Evolutionary conservation across 768 basidiomycete genomes (phyloP).

Genomic region (Mycena olivaceomarginata): DNA sequence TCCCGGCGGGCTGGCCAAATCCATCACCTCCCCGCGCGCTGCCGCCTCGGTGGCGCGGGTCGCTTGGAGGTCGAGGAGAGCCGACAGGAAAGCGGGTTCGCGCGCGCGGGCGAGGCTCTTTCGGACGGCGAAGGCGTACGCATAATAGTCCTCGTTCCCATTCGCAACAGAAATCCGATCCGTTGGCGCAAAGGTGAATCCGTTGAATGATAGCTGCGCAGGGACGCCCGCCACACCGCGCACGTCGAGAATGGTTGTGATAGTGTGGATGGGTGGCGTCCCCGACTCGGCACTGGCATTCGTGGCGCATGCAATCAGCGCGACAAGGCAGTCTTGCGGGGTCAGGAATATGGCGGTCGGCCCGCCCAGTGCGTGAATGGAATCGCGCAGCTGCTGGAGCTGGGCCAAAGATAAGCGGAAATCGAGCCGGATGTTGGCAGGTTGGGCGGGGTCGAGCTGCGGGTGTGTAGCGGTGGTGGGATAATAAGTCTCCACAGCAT

Average conservation of each 20-base stretch:
- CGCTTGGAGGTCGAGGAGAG: constrained; percentile 31
- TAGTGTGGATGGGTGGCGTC: constrained; percentile 18
- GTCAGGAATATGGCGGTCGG: constrained; percentile 12
- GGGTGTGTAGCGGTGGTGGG: background rate
- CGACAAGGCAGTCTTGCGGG: constrained; percentile 31
- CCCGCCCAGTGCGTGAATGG: constrained; percentile 26
- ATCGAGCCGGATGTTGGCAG: constrained; percentile 19
- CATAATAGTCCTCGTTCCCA: constrained; percentile 8
- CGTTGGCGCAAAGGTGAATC: constrained; percentile 30
- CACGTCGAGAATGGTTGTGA: constrained; percentile 35
- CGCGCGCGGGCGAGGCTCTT: constrained; percentile 23
- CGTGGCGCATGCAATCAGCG: constrained; percentile 26
- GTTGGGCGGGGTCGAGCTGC: constrained; percentile 13
- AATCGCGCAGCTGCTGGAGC: constrained; percentile 8
- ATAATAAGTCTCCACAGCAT: constrained; percentile 27
- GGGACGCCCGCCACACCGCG: constrained; percentile 27
- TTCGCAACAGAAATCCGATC: background rate
- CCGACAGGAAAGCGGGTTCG: constrained; percentile 11
- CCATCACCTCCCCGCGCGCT: constrained; percentile 24
- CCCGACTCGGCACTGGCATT: constrained; percentile 22
- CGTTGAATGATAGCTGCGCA: constrained; percentile 20
- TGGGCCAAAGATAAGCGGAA: constrained; percentile 22
- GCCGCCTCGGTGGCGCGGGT: constrained; percentile 16
- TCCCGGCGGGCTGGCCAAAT: constrained; percentile 34
- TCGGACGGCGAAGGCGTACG: constrained; percentile 27